These are phyloP conservation scores for Skeletonema tropicum DNA, from an alignment of 108 stramenopile species.

Conservation along the genomic window DNA sequence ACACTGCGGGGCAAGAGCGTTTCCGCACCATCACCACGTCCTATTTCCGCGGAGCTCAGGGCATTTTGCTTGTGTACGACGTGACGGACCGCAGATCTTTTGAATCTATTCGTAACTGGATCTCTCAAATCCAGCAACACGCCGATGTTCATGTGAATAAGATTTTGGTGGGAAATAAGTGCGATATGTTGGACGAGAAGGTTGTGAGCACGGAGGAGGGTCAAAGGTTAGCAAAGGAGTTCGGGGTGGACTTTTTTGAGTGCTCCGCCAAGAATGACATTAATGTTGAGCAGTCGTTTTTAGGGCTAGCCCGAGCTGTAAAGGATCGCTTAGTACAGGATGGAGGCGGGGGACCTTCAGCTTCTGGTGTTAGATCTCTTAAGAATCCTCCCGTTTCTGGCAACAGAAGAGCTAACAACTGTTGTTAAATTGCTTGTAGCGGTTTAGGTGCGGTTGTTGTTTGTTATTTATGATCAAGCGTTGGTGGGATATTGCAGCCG, in stretches of 20 bases:
- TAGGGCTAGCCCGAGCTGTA: constrained; percentile 79
- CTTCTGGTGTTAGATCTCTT: constrained; percentile 37
- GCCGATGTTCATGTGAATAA: constrained; percentile 97
- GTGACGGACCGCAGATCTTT: constrained; percentile 98
- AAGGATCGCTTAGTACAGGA: constrained; percentile 87
- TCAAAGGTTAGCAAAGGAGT: constrained; percentile 89
- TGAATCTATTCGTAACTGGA: constrained; percentile 98
- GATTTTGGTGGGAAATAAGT: constrained; percentile 99
- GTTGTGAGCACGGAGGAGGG: constrained; percentile 96
- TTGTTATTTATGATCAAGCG: background rate
- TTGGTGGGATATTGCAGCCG: background rate
- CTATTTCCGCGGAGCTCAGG: constrained; percentile 97
- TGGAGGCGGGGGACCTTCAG: constrained; percentile 75
- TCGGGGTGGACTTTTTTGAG: constrained; percentile 96
- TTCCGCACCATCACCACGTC: constrained; percentile 96
- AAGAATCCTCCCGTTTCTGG: constrained; percentile 42
- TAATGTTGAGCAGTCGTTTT: constrained; percentile 91
- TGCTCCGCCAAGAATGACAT: constrained; percentile 96
- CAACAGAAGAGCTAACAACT: constrained; percentile 30
- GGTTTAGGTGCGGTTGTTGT: background rate
- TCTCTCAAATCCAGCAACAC: constrained; percentile 97
- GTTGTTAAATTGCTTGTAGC: constrained; percentile 18
- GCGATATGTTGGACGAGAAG: constrained; percentile 95
- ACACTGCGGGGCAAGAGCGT: constrained; percentile 92
- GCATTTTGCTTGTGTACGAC: constrained; percentile 98